Conservation (phyloP, 257 asterid genomes). For the Nicotiana undulata region DNA sequence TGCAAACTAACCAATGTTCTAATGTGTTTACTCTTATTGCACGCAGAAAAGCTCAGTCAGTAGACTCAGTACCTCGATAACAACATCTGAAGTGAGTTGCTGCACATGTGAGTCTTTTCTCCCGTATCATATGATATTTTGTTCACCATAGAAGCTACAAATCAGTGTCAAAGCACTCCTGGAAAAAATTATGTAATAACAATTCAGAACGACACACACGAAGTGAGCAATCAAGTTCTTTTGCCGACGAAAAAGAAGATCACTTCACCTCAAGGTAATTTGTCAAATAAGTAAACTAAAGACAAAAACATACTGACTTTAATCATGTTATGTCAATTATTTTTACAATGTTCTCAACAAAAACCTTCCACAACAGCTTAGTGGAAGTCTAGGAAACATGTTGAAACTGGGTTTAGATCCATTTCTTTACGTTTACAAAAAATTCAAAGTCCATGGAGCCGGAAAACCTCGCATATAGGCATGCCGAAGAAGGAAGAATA, state of each 20-base stretch:
- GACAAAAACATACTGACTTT: neutral
- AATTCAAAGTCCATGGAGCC: too few relatives aligned
- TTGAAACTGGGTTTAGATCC: too few relatives aligned
- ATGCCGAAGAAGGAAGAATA: too few relatives aligned
- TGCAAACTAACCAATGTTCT: neutral
- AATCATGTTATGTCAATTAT: neutral
- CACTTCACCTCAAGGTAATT: neutral
- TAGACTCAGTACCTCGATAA: conserved; percentile 53
- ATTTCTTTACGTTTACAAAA: too few relatives aligned
- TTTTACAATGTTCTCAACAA: neutral
- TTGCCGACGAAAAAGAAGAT: neutral
- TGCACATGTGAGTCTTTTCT: conserved; percentile 44
- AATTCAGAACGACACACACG: conserved; percentile 33
- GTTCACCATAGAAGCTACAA: conserved; percentile 99
- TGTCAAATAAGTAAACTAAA: neutral
- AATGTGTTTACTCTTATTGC: neutral
- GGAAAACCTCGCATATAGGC: too few relatives aligned
- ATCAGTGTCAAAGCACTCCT: conserved; percentile 96
- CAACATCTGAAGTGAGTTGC: conserved; percentile 80
- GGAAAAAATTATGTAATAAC: conserved; percentile 65
- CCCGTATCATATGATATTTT: conserved; percentile 28
- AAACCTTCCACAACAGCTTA: too few relatives aligned
- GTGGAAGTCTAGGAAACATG: too few relatives aligned
- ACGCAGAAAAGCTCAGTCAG: neutral
- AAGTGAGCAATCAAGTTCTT: neutral